Evolutionary conservation across 345 rosid genomes (phyloP).

Genomic region (Turnera subulata): DNA sequence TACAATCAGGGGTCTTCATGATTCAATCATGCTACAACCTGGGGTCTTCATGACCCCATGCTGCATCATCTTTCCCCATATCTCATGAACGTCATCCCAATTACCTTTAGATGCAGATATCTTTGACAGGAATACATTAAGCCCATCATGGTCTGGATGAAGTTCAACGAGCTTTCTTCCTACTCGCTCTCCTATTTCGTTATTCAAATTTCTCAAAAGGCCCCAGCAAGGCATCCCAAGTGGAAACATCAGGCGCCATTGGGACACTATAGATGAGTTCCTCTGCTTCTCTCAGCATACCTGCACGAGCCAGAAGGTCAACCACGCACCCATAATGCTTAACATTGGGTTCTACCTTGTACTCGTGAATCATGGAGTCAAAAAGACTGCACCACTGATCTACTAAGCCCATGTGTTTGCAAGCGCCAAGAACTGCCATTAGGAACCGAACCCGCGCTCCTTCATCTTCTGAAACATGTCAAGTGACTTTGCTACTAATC

Average conservation of each 20-base stretch:
- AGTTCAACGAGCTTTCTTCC: slow-evolving; percentile 56
- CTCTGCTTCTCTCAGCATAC: slow-evolving; percentile 58
- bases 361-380: slow-evolving; percentile 43
- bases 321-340: slow-evolving; percentile 81
- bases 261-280: slow-evolving; percentile 53
- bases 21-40: slow-evolving; percentile 59
- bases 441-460: slow-evolving; percentile 31
- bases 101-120: slow-evolving; percentile 53
- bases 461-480: slow-evolving; percentile 44
- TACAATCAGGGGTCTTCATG: slow-evolving; percentile 54
- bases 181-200: slow-evolving; percentile 51
- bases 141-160: slow-evolving; percentile 59
- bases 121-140: slow-evolving; percentile 50
- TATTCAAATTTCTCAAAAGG: slow-evolving; percentile 51
- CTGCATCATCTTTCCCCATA: slow-evolving; percentile 45
- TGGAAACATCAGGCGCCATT: slow-evolving; percentile 55
- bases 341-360: slow-evolving; percentile 42
- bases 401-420: slow-evolving; percentile 60
- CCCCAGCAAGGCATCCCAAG: slow-evolving; percentile 68
- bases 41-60: slow-evolving; percentile 48
- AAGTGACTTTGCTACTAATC: slow-evolving; percentile 41
- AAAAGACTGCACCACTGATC: slow-evolving; percentile 45
- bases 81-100: slow-evolving; percentile 49
- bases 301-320: slow-evolving; percentile 70
- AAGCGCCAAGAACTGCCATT: slow-evolving; percentile 58